Conservation (phyloP, 2,329 filamentous ascomycete genomes). For the Neofusicoccum umdonicola region DNA sequence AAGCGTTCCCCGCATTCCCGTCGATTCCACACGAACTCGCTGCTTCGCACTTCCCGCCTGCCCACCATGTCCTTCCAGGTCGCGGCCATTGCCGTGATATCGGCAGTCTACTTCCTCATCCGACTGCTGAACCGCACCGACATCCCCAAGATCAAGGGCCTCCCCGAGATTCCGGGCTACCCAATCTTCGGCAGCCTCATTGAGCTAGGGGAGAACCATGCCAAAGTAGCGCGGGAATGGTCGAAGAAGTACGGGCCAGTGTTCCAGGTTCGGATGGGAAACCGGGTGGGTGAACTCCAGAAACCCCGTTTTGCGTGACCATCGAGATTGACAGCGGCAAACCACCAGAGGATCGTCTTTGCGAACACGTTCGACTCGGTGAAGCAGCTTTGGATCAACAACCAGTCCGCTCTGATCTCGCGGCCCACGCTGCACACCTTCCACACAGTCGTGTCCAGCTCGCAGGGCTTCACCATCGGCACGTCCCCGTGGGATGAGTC, state of each 20-base stretch:
- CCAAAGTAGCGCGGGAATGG: conserved; percentile 46
- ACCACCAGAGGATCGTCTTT: conserved; percentile 65
- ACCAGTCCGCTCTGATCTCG: conserved; percentile 75
- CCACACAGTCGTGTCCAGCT: conserved; percentile 73
- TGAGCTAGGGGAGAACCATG: conserved; percentile 47
- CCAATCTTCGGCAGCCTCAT: conserved; percentile 48
- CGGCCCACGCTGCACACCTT: conserved; percentile 78
- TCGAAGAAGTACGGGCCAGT: conserved; percentile 50
- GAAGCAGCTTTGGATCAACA: conserved; percentile 71
- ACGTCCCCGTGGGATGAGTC: conserved; percentile 83
- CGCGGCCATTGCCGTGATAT: conserved; percentile 40
- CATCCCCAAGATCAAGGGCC: conserved; percentile 47
- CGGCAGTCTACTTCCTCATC: conserved; percentile 40
- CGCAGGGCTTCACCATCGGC: conserved; percentile 78
- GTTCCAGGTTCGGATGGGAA: conserved; percentile 60
- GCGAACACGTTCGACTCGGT: conserved; percentile 77
- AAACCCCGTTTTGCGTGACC: neutral
- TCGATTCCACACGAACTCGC: neutral
- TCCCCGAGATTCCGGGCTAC: conserved; percentile 48
- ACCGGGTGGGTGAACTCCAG: conserved; percentile 49
- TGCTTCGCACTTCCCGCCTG: neutral
- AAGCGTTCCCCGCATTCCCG: neutral
- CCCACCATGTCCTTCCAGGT: conserved; percentile 40
- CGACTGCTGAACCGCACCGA: conserved; percentile 47
- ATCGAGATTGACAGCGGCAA: neutral